Evolutionary conservation across 805 yeast genomes (phyloP), one percentile per base, ranked within the genome.

Genomic region (Ogataea ramenticola): DNA sequence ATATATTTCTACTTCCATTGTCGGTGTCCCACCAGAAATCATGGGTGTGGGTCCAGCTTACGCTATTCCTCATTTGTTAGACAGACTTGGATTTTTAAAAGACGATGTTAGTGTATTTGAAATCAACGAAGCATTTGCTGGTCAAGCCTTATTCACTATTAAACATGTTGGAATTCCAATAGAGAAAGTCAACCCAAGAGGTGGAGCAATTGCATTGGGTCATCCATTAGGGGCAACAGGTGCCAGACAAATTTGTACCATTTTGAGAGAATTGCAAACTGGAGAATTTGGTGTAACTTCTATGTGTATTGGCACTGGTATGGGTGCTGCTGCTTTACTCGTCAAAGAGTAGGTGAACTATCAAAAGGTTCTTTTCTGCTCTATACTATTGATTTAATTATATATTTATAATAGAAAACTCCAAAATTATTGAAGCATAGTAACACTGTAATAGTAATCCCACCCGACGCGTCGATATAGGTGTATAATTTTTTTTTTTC

Each of bases 31-130:
- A 44, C 97, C 97, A 20, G 95, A 88, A 67, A 79, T 90, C 48
- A 91, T 91, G 99, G 99, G 98, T 46, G 80, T 91, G 56, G 99
- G 98, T 37, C 99, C 99, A 46, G 97, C 96, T 24, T 79, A 76
- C 56, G 99, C 98, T 47, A 90, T 91, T 56, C 98, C 99, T 49
- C 77, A 75, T 44, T 82, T 87, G 17, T 75, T 91, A 52, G 43
- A 49, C 10, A 54, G 70, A 43, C 48, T 54, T 27, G 53, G 53
- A 7, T 62, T 90, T 47, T 66, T 72, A 7, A 71, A 76, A 26
- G 73, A 75, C 40, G 96, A 89, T 54, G 68, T 91, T 44, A 73
- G 77, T 40, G 75, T 88, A 33, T 90, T 75, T 62, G 98, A 91
- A 71, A 80, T 91, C 59, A 90, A 90, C 66, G 98, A 91, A 72